These are phyloP conservation scores for Cytauxzoon felis DNA, from an alignment of 169 alveolate genomes.

Conservation along the genomic window DNA sequence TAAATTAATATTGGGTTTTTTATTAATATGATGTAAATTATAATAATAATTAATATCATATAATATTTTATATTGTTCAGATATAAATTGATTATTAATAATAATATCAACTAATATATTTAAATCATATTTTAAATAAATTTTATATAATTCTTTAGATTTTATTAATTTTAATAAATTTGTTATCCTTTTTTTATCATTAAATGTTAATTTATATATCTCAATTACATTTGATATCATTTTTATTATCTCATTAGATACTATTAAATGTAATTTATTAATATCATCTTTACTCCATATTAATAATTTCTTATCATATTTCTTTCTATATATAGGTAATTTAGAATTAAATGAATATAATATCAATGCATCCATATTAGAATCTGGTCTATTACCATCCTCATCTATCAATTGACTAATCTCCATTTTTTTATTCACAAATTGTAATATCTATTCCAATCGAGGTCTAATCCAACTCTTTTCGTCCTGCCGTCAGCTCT, in stretches of 20 bases:
- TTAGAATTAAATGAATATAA: conserved; percentile 31
- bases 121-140: conserved; percentile 19
- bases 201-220: not conserved
- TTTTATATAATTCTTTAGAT: conserved; percentile 12
- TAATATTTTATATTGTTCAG: not conserved
- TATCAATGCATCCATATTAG: conserved; percentile 49
- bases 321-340: conserved; percentile 42
- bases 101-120: conserved; percentile 3
- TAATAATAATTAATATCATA: not conserved
- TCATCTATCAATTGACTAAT: conserved; percentile 54
- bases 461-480: too few relatives aligned
- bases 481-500: too few relatives aligned
- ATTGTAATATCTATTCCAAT: too few relatives aligned
- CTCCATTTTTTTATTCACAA: conserved; percentile 18
- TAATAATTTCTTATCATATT: conserved; percentile 62
- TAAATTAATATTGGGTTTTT: not conserved
- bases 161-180: not conserved
- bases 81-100: conserved; percentile 5
- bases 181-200: not conserved
- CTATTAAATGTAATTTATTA: conserved; percentile 22
- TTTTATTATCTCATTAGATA: not conserved
- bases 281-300: conserved; percentile 46
- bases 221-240: conserved; percentile 8
- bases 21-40: not conserved
- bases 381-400: conserved; percentile 52